Percentiles rank a stretch among this genome's conserved stretches.
These are phyloP conservation scores for Capsicum pubescens DNA, from an alignment of 257 asterid genomes.

Conservation along the genomic window DNA sequence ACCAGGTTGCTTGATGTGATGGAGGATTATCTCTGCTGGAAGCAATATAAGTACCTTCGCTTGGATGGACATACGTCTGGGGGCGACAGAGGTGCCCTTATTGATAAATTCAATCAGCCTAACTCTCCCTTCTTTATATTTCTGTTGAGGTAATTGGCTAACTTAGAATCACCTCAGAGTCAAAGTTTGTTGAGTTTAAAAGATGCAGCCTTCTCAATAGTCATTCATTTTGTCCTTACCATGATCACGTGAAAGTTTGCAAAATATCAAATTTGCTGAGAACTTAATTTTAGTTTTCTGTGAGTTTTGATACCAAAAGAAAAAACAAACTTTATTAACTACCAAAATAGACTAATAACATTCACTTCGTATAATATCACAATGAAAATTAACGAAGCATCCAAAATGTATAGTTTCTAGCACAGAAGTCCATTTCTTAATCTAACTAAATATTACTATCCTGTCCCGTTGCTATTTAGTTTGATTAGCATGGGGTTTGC, in stretches of 20 bases:
- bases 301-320: not conserved
- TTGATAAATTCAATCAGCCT: conserved; percentile 81
- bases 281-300: not conserved
- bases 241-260: not conserved
- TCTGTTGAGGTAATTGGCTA: conserved; percentile 81
- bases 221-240: conserved; percentile 16
- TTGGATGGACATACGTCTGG: conserved; percentile 99
- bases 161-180: conserved; percentile 15
- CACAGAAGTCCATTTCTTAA: not conserved
- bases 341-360: not conserved
- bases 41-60: conserved; percentile 88
- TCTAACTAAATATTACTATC: not conserved
- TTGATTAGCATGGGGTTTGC: conserved; percentile 14
- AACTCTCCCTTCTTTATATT: conserved; percentile 92
- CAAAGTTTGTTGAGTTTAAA: conserved; percentile 20
- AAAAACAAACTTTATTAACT: not conserved
- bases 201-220: not conserved
- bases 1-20: conserved; percentile 97
- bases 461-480: not conserved
- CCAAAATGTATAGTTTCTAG: conserved; percentile 14
- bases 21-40: conserved; percentile 99
- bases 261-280: not conserved
- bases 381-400: not conserved
- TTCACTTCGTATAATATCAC: not conserved
- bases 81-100: conserved; percentile 96